Evolutionary conservation across 148 eudicot genomes (phyloP).

Genomic region (Rhododendron mucronatum): DNA sequence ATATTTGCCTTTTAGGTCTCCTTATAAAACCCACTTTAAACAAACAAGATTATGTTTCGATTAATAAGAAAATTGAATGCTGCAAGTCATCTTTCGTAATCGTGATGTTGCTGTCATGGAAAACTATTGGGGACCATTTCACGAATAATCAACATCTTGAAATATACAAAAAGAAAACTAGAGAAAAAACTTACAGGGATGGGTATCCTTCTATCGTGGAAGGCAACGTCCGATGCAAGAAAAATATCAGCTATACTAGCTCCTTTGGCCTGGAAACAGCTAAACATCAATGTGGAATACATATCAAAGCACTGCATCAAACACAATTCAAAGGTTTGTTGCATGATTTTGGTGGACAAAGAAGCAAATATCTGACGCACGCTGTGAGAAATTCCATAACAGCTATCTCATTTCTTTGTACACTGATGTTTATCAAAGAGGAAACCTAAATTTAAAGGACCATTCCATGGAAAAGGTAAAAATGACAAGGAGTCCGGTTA

Average conservation of each 20-base stretch:
- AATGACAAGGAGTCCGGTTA: neutral
- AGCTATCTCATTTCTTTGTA: neutral
- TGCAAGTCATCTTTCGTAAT: neutral
- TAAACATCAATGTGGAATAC: neutral
- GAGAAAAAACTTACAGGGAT: slow-evolving; percentile 64
- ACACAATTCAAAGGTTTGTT: neutral
- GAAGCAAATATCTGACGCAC: neutral
- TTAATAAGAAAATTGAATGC: neutral
- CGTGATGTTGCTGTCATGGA: neutral
- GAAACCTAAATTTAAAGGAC: neutral
- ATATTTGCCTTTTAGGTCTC: neutral
- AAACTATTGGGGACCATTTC: neutral
- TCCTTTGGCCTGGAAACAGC: slow-evolving; percentile 72
- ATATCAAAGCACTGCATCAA: neutral
- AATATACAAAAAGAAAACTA: neutral
- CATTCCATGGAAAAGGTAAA: neutral
- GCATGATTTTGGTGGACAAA: neutral
- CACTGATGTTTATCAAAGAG: neutral
- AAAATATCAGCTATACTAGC: slow-evolving; percentile 81
- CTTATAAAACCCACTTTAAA: neutral
- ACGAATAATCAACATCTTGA: neutral
- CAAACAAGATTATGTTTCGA: neutral
- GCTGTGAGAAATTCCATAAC: neutral
- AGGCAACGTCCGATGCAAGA: slow-evolving; percentile 78
- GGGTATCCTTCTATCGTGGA: slow-evolving; percentile 94